These are phyloP conservation scores for Bipolaris zeicola DNA, from an alignment of 2,329 filamentous ascomycete genomes.

Conservation along the genomic window DNA sequence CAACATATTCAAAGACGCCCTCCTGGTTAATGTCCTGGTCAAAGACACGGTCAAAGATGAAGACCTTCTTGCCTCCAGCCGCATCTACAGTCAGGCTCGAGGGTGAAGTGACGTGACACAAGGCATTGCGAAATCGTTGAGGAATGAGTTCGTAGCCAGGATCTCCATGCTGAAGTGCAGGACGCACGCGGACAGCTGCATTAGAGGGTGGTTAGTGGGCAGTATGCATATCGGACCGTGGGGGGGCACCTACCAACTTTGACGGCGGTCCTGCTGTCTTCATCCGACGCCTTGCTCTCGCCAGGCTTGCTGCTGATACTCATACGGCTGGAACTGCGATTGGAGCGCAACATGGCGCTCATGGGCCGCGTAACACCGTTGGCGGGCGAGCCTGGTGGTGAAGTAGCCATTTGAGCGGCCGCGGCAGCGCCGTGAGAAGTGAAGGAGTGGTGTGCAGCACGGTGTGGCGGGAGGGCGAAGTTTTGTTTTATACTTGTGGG, in stretches of 20 bases:
- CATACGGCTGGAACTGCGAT: conserved; percentile 82
- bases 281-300: conserved; percentile 84
- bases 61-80: conserved; percentile 89
- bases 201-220: conserved; percentile 30
- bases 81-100: conserved; percentile 89
- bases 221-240: conserved; percentile 7
- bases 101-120: conserved; percentile 85
- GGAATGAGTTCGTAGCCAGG: conserved; percentile 95
- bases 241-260: conserved; percentile 80
- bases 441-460: conserved; percentile 19
- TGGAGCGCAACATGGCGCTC: conserved; percentile 78
- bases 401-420: conserved; percentile 41
- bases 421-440: conserved; percentile 29
- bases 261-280: conserved; percentile 87
- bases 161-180: conserved; percentile 79
- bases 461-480: conserved; percentile 9
- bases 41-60: conserved; percentile 96
- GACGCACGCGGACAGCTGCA: conserved; percentile 88
- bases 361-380: conserved; percentile 66
- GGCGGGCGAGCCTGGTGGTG: conserved; percentile 47
- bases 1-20: conserved; percentile 91
- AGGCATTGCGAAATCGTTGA: conserved; percentile 90
- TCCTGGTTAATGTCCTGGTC: conserved; percentile 81
- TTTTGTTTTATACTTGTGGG: conserved; percentile 10
- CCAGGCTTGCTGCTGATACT: conserved; percentile 79